phyloP scores from a whole-genome alignment of 83 land plant species.

The Thuja plicata region DNA sequence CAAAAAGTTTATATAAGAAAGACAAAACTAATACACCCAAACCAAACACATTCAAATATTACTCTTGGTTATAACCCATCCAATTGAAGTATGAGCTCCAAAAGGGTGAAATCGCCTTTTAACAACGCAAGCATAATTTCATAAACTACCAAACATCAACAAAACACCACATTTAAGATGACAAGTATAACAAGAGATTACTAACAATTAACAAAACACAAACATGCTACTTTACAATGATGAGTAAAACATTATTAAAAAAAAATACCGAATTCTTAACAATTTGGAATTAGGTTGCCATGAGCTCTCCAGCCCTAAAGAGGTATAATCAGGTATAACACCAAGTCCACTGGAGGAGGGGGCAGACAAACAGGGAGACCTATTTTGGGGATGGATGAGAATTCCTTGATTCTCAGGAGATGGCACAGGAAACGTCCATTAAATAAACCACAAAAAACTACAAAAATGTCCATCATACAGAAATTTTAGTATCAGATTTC shows the following conservation, averaged over 20 bases:
- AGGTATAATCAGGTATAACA: no score
- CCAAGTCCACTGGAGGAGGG: no score
- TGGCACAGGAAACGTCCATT: no score
- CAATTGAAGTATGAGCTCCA: not conserved
- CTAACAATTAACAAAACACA: not conserved
- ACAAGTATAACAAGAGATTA: not conserved
- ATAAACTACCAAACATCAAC: not conserved
- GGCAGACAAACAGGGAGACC: no score
- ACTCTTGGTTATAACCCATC: not conserved
- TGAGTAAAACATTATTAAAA: not conserved
- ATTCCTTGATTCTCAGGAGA: no score
- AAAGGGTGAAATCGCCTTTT: not conserved
- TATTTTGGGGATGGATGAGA: no score
- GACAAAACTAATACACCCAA: not conserved
- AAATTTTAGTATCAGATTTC: no score
- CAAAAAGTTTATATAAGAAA: not conserved
- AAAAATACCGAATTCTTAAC: no score
- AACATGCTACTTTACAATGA: not conserved
- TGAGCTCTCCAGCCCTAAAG: not conserved
- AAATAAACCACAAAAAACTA: no score
- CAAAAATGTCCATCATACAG: no score
- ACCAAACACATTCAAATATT: not conserved
- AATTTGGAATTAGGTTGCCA: not conserved
- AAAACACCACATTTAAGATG: not conserved
- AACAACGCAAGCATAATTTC: not conserved